Conservation (phyloP, 73 alveolate species). For the Paramecium octaurelia region DNA sequence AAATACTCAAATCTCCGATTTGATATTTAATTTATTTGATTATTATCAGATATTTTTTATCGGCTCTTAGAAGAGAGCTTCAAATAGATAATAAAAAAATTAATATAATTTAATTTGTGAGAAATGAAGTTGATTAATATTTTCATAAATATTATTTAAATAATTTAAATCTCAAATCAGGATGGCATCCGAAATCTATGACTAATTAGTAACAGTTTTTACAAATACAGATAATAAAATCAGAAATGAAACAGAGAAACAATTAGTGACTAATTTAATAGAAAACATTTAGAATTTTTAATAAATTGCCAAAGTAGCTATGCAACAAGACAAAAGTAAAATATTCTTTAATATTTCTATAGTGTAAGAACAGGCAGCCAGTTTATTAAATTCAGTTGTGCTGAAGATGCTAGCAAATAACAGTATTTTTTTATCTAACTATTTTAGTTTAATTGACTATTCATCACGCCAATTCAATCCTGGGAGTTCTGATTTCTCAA, state of each 20-base stretch:
- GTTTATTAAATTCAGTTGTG: not conserved
- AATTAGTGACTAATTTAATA: not conserved
- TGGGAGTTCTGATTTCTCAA: not conserved
- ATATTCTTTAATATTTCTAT: not conserved
- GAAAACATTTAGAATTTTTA: not conserved
- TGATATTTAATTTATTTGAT: not conserved
- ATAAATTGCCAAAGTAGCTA: not conserved
- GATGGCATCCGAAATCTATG: not conserved
- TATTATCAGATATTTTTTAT: not conserved
- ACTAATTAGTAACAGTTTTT: not conserved
- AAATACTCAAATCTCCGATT: not conserved
- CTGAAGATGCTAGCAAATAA: not conserved
- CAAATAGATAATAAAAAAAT: not conserved
- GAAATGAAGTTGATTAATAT: not conserved
- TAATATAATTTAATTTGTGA: not conserved
- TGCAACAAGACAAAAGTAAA: not conserved
- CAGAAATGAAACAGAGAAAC: not conserved
- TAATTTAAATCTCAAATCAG: not conserved
- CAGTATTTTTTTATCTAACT: not conserved
- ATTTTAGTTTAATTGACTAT: not conserved
- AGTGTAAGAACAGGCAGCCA: constrained; percentile 30
- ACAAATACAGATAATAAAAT: not conserved
- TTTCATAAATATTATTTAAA: not conserved
- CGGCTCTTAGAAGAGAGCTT: not conserved
- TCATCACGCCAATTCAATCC: not conserved